These are phyloP conservation scores for Lipomyces oligophaga DNA, from an alignment of 805 yeast species.

Conservation along the genomic window DNA sequence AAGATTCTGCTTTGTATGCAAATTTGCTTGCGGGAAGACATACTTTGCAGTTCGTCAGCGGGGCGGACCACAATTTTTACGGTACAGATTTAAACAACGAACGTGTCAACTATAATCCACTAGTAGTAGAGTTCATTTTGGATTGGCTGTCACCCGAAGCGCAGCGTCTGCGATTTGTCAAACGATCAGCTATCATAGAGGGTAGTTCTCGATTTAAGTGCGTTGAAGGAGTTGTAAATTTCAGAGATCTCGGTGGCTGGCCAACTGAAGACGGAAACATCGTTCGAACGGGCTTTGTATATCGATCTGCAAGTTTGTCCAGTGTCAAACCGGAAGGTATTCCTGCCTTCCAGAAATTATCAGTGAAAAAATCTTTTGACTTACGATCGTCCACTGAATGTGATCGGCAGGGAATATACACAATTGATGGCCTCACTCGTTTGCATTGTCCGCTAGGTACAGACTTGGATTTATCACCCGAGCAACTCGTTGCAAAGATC, in stretches of 20 bases:
- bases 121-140: conserved; percentile 49
- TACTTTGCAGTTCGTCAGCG: conserved; percentile 52
- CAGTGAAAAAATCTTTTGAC: conserved; percentile 59
- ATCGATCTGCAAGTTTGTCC: conserved; percentile 60
- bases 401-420: conserved; percentile 43
- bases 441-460: conserved; percentile 56
- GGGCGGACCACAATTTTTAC: conserved; percentile 79
- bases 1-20: conserved; percentile 58
- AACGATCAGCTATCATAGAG: background rate
- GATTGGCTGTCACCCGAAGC: conserved; percentile 46
- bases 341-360: conserved; percentile 41
- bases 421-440: conserved; percentile 46
- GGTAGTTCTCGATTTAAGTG: conserved; percentile 63
- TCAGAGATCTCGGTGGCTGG: conserved; percentile 83
- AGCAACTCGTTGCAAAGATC: conserved; percentile 53
- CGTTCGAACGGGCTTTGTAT: conserved; percentile 51
- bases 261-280: conserved; percentile 27
- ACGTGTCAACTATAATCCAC: conserved; percentile 55
- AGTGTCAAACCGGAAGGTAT: conserved; percentile 52
- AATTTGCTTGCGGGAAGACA: conserved; percentile 56
- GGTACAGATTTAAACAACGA: no score
- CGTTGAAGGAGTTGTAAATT: conserved; percentile 66
- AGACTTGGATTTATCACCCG: conserved; percentile 58
- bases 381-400: conserved; percentile 59
- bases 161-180: conserved; percentile 53